Base-by-base conservation (phyloP, 1,139 yeast genomes). In the Suhomyces guaymorum region DNA sequence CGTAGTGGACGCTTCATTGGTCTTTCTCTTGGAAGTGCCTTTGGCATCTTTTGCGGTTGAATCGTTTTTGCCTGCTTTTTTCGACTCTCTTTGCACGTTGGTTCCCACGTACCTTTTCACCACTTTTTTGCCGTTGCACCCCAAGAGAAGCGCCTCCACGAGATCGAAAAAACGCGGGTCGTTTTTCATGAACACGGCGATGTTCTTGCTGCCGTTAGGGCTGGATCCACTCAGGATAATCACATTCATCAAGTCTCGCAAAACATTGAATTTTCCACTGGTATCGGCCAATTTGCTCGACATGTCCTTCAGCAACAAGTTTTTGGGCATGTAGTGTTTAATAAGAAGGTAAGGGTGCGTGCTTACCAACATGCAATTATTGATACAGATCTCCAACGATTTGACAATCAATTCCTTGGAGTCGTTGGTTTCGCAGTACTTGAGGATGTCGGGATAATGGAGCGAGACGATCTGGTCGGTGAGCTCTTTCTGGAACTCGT, bases 391-490 rank as follows among this genome's bases (percentile, higher is more conserved):
- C 43, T 79, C 77, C 51, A 89, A 66, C 15, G 84, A 82, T 55
- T 82, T 82, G 14, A 78, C 63, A 30, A 86, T 76, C 33, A 83
- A 76, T 30, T 77, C 80, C 28, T 78, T 78, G 28, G 57, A 51
- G 47, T 67, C 73, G 47, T 61, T 71, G 39, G 87, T 78, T 55
- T 88, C 96, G 53, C 88, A 89, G 57, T 83, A 88, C 59, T 88
- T 82, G 49, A 90, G 67, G 37, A 92, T 87, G 55, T 90, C 97
- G 21, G 95, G 80, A 54, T 89, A 89, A 58, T 92, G 97, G 28
- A 89, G 66, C 1, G 96, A 85, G 6, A 92, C 85, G 18, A 92
- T 89, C 55, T 89, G 96, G 61, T 90, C 96, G n/a, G 92, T 86
- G 35, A 92, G 71, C 52, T 88, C 95, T 51, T 82, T 83, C 55